Conservation (phyloP, 495 filamentous ascomycete species). For the Tuber brumale region DNA sequence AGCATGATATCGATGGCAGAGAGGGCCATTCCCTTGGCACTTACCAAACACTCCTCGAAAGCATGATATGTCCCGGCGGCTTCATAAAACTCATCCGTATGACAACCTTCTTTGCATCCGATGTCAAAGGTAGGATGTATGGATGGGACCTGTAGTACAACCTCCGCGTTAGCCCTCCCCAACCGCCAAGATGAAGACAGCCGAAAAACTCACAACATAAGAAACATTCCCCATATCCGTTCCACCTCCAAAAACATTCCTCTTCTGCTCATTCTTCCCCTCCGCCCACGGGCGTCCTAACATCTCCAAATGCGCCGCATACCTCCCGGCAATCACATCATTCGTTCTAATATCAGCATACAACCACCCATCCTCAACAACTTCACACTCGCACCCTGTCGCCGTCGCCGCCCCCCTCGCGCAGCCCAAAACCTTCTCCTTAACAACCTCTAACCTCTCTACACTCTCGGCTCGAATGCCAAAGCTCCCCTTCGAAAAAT, state of each 20-base stretch:
- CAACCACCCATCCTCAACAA: neutral
- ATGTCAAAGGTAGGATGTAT: slow-evolving; percentile 1
- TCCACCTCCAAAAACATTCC: neutral
- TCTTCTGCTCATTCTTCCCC: neutral
- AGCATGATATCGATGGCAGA: neutral
- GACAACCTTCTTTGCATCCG: neutral
- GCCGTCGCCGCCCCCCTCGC: slow-evolving; percentile 57
- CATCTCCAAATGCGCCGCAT: neutral
- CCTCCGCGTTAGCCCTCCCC: neutral
- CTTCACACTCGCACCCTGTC: slow-evolving; percentile 45
- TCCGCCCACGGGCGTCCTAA: neutral
- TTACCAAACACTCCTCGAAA: neutral
- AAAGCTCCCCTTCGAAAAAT: slow-evolving; percentile 51
- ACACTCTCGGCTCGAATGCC: slow-evolving; percentile 50
- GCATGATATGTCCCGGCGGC: neutral
- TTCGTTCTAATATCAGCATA: neutral
- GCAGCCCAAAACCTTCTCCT: slow-evolving; percentile 51
- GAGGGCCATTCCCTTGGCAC: neutral
- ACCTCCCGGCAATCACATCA: neutral
- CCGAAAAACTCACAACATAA: neutral
- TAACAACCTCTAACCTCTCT: slow-evolving; percentile 48
- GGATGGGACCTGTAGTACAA: neutral
- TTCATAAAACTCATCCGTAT: neutral
- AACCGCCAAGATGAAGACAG: neutral
- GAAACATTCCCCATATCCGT: neutral